Base-by-base conservation (phyloP, 768 basidiomycete genomes). In the Boletellus ananas region DNA sequence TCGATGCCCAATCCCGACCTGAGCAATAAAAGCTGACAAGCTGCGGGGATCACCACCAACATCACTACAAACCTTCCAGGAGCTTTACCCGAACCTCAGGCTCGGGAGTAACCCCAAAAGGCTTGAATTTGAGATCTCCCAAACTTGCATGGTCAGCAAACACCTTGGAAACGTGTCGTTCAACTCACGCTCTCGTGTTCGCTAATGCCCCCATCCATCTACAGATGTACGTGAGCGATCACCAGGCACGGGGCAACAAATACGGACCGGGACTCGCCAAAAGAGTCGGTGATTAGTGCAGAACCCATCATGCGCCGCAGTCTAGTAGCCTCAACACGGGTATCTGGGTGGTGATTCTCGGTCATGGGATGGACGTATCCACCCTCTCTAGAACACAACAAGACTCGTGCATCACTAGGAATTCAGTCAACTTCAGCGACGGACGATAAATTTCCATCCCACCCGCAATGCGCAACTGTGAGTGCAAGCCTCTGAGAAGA, bases 161-260 rank as follows among this genome's bases (percentile, higher is more conserved):
- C 8, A 27, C 8, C n/a, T 21, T n/a, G 1, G 23, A 21, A 23
- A 14, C n/a, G 23, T 25, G 17, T 18, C 20, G 12, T 11, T 46
- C 31, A 44, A 62, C 80, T 60, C 60, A 90, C 86, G 90, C 85
- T 71, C 95, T 73, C 2, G 95, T 97, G 57, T 97, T 97, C 27
- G 85, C 89, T 31, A 98, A 73, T 4, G 85, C 90, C 13, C 94
- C 95, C 89, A 96, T 95, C 91, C 92, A 95, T 43, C 90, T 90
- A 51, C 12, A n/a, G 43, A 34, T 27, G 9, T 14, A 33, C 34
- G 25, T 52, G 48, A 47, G 45, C 21, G 4, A 14, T 38, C 27
- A 29, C 27, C 33, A 45, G 50, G 45, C 12, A 17, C n/a, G 31
- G 27, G 11, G 23, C 21, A 18, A 47, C 17, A 4, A 29, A 7